Percentiles rank a stretch among this genome's conserved stretches.
These are phyloP conservation scores for Elasticomyces elasticus DNA, from an alignment of 495 filamentous ascomycete genomes.

Conservation along the genomic window DNA sequence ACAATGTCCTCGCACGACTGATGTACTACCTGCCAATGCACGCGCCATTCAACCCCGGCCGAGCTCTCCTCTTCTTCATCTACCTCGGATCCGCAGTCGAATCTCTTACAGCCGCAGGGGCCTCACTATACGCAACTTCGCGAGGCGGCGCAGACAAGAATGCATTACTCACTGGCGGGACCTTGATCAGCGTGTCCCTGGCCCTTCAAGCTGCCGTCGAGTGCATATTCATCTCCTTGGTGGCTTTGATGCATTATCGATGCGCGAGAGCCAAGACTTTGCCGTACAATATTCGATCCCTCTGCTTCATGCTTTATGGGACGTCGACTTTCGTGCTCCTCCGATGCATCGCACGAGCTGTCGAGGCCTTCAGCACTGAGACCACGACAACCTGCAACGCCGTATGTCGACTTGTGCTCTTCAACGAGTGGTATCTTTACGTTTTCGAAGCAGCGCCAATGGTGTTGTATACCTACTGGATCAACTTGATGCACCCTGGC, in stretches of 20 bases:
- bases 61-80: constrained; percentile 65
- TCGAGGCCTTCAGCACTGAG: constrained; percentile 29
- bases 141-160: constrained; percentile 51
- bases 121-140: constrained; percentile 45
- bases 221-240: constrained; percentile 27
- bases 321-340: constrained; percentile 26
- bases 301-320: constrained; percentile 36
- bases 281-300: constrained; percentile 45
- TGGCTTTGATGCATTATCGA: constrained; percentile 36
- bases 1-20: constrained; percentile 63
- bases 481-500: constrained; percentile 30
- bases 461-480: constrained; percentile 28
- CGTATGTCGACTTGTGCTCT: constrained; percentile 22
- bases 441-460: constrained; percentile 34
- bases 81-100: constrained; percentile 55
- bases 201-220: constrained; percentile 35
- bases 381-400: constrained; percentile 11
- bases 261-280: constrained; percentile 45
- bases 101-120: constrained; percentile 59
- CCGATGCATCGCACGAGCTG: constrained; percentile 30
- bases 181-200: constrained; percentile 31
- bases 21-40: constrained; percentile 72
- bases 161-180: constrained; percentile 36
- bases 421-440: constrained; percentile 31
- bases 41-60: constrained; percentile 66